Percentiles rank a stretch among this genome's conserved stretches.
Evolutionary conservation across 306 rosid genomes (phyloP).

Genomic region (Citrullus amarus): DNA sequence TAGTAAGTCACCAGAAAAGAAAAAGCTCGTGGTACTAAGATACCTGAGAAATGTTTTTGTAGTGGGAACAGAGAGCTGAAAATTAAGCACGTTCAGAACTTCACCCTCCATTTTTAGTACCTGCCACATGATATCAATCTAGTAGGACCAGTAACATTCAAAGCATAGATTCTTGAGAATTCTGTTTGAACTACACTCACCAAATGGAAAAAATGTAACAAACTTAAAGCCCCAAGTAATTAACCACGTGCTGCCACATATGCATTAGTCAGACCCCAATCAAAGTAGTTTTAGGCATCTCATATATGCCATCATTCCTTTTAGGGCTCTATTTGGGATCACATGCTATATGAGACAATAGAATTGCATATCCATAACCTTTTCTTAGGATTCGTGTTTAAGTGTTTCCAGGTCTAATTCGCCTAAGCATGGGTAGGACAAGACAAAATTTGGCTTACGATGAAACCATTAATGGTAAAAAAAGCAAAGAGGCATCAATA

Average conservation of each 20-base stretch:
- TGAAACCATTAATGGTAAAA: neutral
- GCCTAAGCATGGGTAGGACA: neutral
- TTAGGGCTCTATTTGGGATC: neutral
- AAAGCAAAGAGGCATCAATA: neutral
- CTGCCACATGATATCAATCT: constrained; percentile 20
- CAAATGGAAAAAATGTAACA: neutral
- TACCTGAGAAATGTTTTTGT: constrained; percentile 87
- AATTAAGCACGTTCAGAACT: constrained; percentile 49
- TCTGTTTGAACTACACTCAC: constrained; percentile 29
- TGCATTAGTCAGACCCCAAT: neutral
- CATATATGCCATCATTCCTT: neutral
- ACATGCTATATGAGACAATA: neutral
- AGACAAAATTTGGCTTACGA: neutral
- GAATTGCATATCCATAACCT: neutral
- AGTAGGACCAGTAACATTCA: neutral
- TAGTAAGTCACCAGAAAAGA: neutral
- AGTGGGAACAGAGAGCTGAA: constrained; percentile 71
- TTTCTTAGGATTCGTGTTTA: neutral
- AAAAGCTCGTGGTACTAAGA: neutral
- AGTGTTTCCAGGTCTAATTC: neutral
- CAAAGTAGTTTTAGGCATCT: neutral
- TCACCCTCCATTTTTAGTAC: constrained; percentile 67
- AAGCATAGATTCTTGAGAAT: neutral
- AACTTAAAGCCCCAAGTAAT: neutral
- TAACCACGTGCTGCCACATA: too few relatives aligned